Evolutionary conservation across 805 yeast genomes (phyloP), one percentile per base, ranked within the genome.

Genomic region (Starmerella ratchasimensis): DNA sequence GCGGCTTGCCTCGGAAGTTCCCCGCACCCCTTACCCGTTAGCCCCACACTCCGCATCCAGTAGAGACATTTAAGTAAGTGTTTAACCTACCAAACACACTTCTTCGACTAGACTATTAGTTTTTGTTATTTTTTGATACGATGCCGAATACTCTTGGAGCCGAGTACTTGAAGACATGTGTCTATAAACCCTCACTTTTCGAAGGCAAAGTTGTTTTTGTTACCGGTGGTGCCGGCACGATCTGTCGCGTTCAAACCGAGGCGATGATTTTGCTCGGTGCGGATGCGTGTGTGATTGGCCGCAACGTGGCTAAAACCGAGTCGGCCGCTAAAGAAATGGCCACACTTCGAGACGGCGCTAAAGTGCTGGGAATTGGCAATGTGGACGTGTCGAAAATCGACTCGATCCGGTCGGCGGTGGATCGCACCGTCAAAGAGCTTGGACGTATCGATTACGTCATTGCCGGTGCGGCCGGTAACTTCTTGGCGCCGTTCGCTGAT

Each of bases 151-250:
- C 56, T 5, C 34, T 53, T 13, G 28, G 34, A 14, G 24, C 28
- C 14, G 47, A 45, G 14, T 58, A 49, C 35, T 46, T 56, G 20
- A 35, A 51, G 32, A 48, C 47, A 28, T 14, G 48, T 32, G 49
- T 49, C 20, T 59, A 38, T 44, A 75, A 76, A 46, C 72, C 76
- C 1, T 79, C 70, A 46, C 50, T 83, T 28, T 84, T 84, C 63
- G 67, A 73, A 41, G 93, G 80, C 11, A 84, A 84, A 56, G 94
- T 82, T 2, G 90, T 74, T 4, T 80, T 86, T 48, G 81, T 83
- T 36, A 88, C 97, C 1, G 97, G 97, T 5, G 96, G 96, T 11
- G 90, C 96, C 2, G 96, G 96, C 10, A 74, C 94, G n/a, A 86
- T 88, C 38, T 86, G 96, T 58, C 65, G 90, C 33, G 88, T 80